Conservation (phyloP, 805 yeast genomes). For the Wickerhamomyces queroliae region DNA sequence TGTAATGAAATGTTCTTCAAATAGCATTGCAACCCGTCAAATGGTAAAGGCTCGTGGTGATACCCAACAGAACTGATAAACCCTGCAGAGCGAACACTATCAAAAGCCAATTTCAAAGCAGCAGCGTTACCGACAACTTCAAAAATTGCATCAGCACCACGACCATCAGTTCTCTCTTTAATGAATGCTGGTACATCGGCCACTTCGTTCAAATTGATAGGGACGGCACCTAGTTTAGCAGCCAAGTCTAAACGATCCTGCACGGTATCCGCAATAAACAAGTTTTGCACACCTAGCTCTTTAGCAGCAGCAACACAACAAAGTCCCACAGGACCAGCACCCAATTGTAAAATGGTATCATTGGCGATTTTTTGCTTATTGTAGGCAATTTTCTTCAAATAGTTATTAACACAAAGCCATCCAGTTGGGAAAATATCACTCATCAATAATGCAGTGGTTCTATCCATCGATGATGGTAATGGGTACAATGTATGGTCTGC, state of each 20-base stretch:
- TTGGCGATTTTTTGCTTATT: slow-evolving; percentile 28
- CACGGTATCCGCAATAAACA: slow-evolving; percentile 60
- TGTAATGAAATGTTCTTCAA: slow-evolving; percentile 49
- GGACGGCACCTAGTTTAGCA: slow-evolving; percentile 43
- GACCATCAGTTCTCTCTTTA: slow-evolving; percentile 29
- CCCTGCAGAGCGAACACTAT: slow-evolving; percentile 51
- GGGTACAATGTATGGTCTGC: slow-evolving; percentile 46
- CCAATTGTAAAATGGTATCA: slow-evolving; percentile 43
- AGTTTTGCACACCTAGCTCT: slow-evolving; percentile 63
- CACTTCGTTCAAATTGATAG: slow-evolving; percentile 33
- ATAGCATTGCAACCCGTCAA: slow-evolving; percentile 52
- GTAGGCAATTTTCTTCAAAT: slow-evolving; percentile 31
- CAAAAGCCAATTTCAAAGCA: slow-evolving; percentile 46
- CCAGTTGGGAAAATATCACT: slow-evolving; percentile 65
- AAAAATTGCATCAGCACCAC: slow-evolving; percentile 56
- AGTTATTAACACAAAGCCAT: slow-evolving; percentile 49
- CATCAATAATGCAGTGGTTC: slow-evolving; percentile 46
- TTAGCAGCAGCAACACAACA: slow-evolving; percentile 64
- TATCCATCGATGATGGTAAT: slow-evolving; percentile 34
- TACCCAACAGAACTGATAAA: slow-evolving; percentile 54
- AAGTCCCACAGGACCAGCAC: slow-evolving; percentile 72
- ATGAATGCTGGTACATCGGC: slow-evolving; percentile 31
- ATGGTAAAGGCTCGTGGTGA: slow-evolving; percentile 52
- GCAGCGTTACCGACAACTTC: slow-evolving; percentile 54
- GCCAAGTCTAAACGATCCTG: slow-evolving; percentile 62